A percentile compares a stretch with the other conserved stretches of the same genome.
phyloP scores from a whole-genome alignment of 2,329 filamentous ascomycete species.

The Claviceps sp. region DNA sequence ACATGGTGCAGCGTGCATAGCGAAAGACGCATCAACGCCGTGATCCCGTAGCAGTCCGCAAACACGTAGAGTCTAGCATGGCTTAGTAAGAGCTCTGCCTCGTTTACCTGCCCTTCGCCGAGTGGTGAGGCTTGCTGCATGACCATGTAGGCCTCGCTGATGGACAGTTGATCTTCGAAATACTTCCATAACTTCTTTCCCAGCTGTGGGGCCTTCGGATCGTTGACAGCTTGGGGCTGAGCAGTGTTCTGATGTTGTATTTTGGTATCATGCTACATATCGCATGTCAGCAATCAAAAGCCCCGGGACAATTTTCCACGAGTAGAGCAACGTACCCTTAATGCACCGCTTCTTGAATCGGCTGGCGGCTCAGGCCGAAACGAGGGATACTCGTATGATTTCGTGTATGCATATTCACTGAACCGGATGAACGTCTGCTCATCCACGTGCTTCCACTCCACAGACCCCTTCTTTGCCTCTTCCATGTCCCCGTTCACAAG shows the following conservation, averaged over 20 bases:
- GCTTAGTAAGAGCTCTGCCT: neutral
- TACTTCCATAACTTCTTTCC: neutral
- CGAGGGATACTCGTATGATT: neutral
- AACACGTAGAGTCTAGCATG: neutral
- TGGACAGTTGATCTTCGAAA: neutral
- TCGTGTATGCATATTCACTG: neutral
- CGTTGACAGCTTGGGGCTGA: neutral
- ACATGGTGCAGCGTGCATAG: neutral
- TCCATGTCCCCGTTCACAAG: neutral
- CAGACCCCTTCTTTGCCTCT: neutral
- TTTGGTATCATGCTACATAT: neutral
- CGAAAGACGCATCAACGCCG: neutral
- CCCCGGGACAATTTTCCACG: too few relatives aligned
- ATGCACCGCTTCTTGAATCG: neutral
- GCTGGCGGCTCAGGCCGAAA: neutral
- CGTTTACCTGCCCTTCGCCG: neutral
- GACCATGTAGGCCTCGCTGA: neutral
- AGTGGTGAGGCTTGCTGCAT: neutral
- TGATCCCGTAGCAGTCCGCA: neutral
- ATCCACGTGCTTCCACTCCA: neutral
- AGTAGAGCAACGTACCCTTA: too few relatives aligned
- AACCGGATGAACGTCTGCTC: neutral
- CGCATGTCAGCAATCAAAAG: neutral
- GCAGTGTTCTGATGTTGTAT: neutral
- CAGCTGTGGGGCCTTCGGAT: too few relatives aligned